Evolutionary conservation across 2,329 filamentous ascomycete genomes (phyloP).

Genomic region (Akanthomyces uredinophilus): DNA sequence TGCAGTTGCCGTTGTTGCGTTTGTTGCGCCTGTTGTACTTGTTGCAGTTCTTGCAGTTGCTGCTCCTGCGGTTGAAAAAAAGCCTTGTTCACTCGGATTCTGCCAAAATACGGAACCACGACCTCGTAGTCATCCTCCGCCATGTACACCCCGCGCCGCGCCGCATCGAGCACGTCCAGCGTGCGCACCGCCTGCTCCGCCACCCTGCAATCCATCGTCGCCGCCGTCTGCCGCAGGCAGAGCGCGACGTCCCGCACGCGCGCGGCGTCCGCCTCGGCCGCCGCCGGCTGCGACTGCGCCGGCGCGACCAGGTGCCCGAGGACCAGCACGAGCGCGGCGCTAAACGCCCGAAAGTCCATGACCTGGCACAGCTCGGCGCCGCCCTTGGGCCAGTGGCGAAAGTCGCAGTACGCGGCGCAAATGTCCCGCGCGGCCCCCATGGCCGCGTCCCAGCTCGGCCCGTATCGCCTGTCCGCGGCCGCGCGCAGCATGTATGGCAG

Average conservation of each 20-base stretch:
- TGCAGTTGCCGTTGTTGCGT: neutral
- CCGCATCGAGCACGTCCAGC: constrained; percentile 32
- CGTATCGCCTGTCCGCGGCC: constrained; percentile 29
- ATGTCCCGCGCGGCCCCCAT: constrained; percentile 38
- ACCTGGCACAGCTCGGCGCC: constrained; percentile 34
- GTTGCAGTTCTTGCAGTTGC: neutral
- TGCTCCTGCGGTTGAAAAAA: neutral
- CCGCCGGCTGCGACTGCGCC: constrained; percentile 14
- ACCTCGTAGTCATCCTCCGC: constrained; percentile 30
- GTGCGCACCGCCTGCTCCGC: constrained; percentile 37
- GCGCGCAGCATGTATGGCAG: constrained; percentile 41
- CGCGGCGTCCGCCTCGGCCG: neutral
- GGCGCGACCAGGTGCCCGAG: constrained; percentile 34
- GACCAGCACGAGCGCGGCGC: constrained; percentile 37
- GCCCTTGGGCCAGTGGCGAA: constrained; percentile 21
- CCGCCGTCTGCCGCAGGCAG: constrained; percentile 7
- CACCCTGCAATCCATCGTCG: constrained; percentile 33
- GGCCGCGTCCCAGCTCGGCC: constrained; percentile 33
- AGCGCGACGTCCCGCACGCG: neutral
- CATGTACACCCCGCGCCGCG: constrained; percentile 21
- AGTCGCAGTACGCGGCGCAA: constrained; percentile 30
- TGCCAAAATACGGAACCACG: constrained; percentile 42
- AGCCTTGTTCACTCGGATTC: constrained; percentile 8
- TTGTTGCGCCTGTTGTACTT: neutral
- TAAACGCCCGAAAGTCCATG: constrained; percentile 44